Evolutionary conservation across 495 filamentous ascomycete species (phyloP), one percentile per base, ranked within the genome.

Genomic region (Aspergillus sclerotiicarbonarius): DNA sequence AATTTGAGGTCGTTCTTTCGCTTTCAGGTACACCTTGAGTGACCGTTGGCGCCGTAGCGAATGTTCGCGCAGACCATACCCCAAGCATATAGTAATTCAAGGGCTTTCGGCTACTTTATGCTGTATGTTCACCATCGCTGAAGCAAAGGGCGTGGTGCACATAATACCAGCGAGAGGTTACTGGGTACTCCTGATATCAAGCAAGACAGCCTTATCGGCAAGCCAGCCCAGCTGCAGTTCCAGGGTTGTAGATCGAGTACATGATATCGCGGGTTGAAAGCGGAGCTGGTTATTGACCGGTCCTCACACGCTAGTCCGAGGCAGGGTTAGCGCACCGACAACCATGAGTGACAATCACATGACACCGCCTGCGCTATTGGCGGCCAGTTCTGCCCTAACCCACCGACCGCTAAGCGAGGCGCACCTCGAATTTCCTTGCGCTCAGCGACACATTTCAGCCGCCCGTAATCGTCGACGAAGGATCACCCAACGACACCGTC

Each of bases 371-470:
- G 6, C 2, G 6, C 58, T 39, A 70, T 71, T 71, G 67, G 62
- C 20, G n/a, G 47, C 1, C 30, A 4, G 19, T 8, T 16, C 66
- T 74, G 73, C 73, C 74, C 74, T 76, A 77, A 75, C 61, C 67
- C 65, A 71, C 62, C 67, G 70, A 71, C 65, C 54, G 64, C 65
- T 79, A 75, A 79, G 76, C 76, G 75, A 78, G 72, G 52, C 68
- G 66, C 66, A 74, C 68, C 71, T 66, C 69, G 60, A 72, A 67
- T 74, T 76, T 73, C 69, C 65, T 59, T 65, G 50, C 51, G 58
- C 60, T 33, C 57, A 59, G 47, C 50, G 62, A 68, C 58, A 67
- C 70, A 61, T 69, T 70, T 70, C 66, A 67, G 64, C 60, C 58
- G 69, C 69, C 62, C 62, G 65, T 60, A 61, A 66, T 60, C 55